Evolutionary conservation across 1,139 yeast species (phyloP), one percentile per base, ranked within the genome.

Genomic region (Yamadazyma songkhlaensis): DNA sequence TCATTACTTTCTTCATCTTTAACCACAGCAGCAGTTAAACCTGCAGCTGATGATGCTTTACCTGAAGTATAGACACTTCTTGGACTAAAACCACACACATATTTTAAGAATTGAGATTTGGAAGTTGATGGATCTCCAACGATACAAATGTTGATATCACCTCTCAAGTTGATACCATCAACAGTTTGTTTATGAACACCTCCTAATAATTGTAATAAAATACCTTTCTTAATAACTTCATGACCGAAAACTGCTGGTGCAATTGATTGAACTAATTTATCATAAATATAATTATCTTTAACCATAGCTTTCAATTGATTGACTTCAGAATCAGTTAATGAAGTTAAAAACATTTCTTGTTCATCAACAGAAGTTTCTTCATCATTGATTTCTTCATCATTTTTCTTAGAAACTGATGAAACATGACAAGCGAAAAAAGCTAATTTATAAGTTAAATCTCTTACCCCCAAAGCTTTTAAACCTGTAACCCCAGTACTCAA

Each of bases 51-150:
- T 0, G 97, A 90, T 0, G 99, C 98, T 57, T 92, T 92, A 62
- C 99, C 99, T 0, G 97, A 90, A 1, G 99, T 94, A 57, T 94
- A 92, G 27, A 92, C 90, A 1, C 97, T 89, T 53, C 99, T 76
- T 21, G 98, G 97, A 26, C 95, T 78, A 59, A 92, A 89, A 1
- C 86, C 81, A 53, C 92, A 85, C 11, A 92, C 96, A 59, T 94
- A 94, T 62, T 94, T 92, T 55, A 92, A 71, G 57, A 92, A 92
- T 59, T 92, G 99, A 0, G 97, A 90, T 59, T 92, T 92, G 22
- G 98, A 89, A 8, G 98, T 92, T 2, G 97, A 90, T 1, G 99
- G 99, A 58, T 92, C 99, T 37, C 99, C 99, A 37, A 92, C 98
- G 49, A 92, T 77, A 69, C 99, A 92, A 37, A 92, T 85, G 57